Evolutionary conservation across 805 yeast species (phyloP), one percentile per base, ranked within the genome.

Genomic region (Myxozyma udenii): DNA sequence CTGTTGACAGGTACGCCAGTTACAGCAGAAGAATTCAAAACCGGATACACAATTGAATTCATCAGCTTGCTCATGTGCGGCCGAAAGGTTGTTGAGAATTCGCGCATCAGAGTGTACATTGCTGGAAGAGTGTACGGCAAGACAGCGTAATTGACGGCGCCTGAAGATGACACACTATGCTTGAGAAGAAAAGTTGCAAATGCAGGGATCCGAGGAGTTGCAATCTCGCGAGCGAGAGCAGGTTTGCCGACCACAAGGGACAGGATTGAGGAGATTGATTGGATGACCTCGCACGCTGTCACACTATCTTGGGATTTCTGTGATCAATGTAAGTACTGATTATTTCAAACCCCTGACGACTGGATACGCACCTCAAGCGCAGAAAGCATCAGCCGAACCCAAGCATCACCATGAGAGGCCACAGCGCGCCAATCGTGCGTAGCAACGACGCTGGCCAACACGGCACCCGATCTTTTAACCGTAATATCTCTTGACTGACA

Each of bases 361-460:
- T n/a, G 6, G 21, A 7, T 2, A 16, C 45, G 1, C 26, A 51
- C 58, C 45, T 50, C 58, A 4, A 54, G 32, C 6, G 48, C 40
- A 5, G 46, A 19, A 9, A 55, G 26, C 12, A 55, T 25, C 19
- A 55, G 41, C 42, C 44, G 45, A 38, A 53, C 42, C 60, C 60
- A 55, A 4, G 44, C 44, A 22, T 25, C 48, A 12, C 60, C 60
- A 36, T 55, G 60, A 26, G 58, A 53, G 21, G 26, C 44, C 35
- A 52, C 35, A 35, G 58, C 48, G 25, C 48, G 51, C 60, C 60
- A 55, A 32, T 55, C 60, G 11, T 18, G 42, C 2, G 44, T 45
- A 26, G 39, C 46, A 16, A 55, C 28, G 11, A 36, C 41, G 19
- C 26, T 21, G 11, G 48, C 44, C 24, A 55, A 35, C 21, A 42